Evolutionary conservation across 2,329 filamentous ascomycete genomes (phyloP).

Genomic region (Fusarium chlamydosporum): DNA sequence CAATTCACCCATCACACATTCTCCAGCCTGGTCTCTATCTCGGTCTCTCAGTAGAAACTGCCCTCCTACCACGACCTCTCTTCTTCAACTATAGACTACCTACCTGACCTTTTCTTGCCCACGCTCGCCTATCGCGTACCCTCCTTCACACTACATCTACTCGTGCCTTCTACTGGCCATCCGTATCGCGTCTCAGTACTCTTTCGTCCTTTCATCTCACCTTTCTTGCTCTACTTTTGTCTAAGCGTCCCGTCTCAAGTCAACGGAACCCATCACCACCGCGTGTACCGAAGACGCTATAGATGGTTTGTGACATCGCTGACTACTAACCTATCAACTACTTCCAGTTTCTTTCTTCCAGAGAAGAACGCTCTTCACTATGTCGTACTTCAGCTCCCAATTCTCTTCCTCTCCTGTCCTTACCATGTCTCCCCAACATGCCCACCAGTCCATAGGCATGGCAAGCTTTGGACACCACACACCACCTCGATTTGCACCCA

Average conservation of each 20-base stretch:
- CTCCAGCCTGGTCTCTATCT: conserved; percentile 7
- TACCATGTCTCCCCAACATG: conserved; percentile 55
- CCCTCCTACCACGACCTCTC: conserved; percentile 17
- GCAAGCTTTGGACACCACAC: conserved; percentile 51
- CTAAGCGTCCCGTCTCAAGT: conserved; percentile 19
- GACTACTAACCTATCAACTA: conserved; percentile 52
- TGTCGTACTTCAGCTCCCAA: conserved; percentile 62
- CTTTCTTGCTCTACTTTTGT: conserved; percentile 6
- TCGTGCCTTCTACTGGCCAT: conserved; percentile 33
- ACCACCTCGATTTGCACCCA: conserved; percentile 47
- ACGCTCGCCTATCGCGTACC: conserved; percentile 27
- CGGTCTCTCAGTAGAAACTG: conserved; percentile 11
- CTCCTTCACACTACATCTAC: conserved; percentile 2
- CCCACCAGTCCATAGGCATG: conserved; percentile 54
- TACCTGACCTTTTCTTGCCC: conserved; percentile 14
- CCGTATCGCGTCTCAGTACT: conserved; percentile 22
- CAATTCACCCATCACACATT: conserved; percentile 14
- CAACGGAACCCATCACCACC: conserved; percentile 31
- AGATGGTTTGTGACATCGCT: conserved; percentile 54
- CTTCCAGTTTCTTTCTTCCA: conserved; percentile 37
- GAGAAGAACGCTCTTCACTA: conserved; percentile 47
- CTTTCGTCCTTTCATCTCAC: conserved; percentile 13
- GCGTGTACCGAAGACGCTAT: conserved; percentile 39
- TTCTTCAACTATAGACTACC: conserved; percentile 1
- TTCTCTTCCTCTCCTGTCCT: conserved; percentile 63